These are phyloP conservation scores for Calonectria honghensis DNA, from an alignment of 2,329 filamentous ascomycete genomes.

Conservation along the genomic window DNA sequence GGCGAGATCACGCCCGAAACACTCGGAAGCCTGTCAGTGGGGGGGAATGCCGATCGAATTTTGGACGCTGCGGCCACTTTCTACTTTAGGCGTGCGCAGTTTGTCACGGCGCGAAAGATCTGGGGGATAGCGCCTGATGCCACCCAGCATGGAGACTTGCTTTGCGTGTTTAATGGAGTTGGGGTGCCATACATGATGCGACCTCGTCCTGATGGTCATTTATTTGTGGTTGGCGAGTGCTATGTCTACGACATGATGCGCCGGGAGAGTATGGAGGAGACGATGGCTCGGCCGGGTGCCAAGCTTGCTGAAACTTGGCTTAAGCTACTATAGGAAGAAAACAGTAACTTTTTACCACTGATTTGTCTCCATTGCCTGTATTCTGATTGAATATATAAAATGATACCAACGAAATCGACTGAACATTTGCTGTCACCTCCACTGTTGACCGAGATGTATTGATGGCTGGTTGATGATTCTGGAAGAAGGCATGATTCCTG, in stretches of 20 bases:
- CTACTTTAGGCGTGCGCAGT: not conserved
- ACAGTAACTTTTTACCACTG: too few species aligned
- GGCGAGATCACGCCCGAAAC: not conserved
- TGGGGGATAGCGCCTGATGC: conserved; percentile 28
- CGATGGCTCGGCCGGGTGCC: not conserved
- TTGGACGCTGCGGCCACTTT: conserved; percentile 29
- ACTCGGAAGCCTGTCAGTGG: not conserved
- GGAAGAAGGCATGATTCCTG: not conserved
- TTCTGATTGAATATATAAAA: not conserved
- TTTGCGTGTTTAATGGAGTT: conserved; percentile 12
- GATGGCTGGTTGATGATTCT: not conserved
- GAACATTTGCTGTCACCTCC: not conserved
- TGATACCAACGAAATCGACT: not conserved
- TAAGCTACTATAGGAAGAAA: not conserved
- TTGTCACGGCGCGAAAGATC: not conserved
- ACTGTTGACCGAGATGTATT: not conserved
- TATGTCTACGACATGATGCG: conserved; percentile 22
- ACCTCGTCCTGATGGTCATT: not conserved
- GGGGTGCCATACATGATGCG: conserved; percentile 20
- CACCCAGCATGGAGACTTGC: not conserved
- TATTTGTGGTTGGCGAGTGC: conserved; percentile 12
- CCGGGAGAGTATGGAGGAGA: not conserved
- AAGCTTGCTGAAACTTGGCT: not conserved
- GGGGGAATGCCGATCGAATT: conserved; percentile 23
- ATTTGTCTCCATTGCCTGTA: too few species aligned